Evolutionary conservation across 2,329 filamentous ascomycete species (phyloP), one percentile per base, ranked within the genome.

Genomic region (Thielaviopsis euricoi): DNA sequence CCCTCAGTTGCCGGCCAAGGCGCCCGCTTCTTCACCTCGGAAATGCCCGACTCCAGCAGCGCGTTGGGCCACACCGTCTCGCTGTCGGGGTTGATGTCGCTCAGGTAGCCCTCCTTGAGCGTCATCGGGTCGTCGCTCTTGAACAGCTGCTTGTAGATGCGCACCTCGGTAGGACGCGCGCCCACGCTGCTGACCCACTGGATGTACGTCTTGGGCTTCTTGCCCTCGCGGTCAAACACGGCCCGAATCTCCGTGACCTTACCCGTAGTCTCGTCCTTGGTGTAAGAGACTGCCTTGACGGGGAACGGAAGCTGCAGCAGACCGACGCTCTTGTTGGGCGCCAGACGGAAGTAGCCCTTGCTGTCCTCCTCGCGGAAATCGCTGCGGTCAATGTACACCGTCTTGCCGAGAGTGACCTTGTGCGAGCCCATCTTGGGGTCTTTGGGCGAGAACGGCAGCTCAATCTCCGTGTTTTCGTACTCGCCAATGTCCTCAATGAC

Each of bases 1-100:
- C 86, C 86, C 6, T 81, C 85, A 51, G 84, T 81, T 68, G 86
- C 84, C 1, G 89, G 88, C 89, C 89, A 94, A 6, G 88, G 89
- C 3, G 87, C 88, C 26, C 83, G 74, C 50, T 73, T 71, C 63
- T 74, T 79, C 29, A 97, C 80, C 66, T 95, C 87, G 51, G 87
- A 80, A 64, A 96, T 86, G 1, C 90, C 91, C 26, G 79, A 77
- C 70, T 97, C 90, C 43, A 96, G 80, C 66, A 95, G 73, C 0
- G 90, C 90, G 58, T 87, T 74, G 0, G 79, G 74, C 67, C 85
- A 91, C n/a, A 93, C 75, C 22, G 87, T 74, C 71, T 96, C 87
- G 60, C 86, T 91, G 52, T 91, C 77, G 0, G 88, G 85, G 67
- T 93, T 93, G 64, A 97, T 78, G 64, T 95, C 87, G 57, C 84